A percentile compares a stretch with the other conserved stretches of the same genome.
Conservation (phyloP, 371 early-diverging fungal genomes). For the Mucor plumbeus region DNA sequence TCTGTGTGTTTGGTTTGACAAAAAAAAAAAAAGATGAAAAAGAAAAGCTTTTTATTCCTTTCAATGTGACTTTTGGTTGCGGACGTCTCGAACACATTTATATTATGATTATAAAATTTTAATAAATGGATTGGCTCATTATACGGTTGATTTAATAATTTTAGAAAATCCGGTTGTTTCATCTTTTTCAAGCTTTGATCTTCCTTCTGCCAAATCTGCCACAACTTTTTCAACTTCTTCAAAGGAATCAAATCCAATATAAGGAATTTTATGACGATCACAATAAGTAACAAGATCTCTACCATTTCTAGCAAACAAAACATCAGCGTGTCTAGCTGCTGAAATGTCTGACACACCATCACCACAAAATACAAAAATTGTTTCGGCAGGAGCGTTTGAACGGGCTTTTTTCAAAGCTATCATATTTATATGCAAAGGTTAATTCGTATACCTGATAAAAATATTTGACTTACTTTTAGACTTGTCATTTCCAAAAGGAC, state of each 20-base stretch:
- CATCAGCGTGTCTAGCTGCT: constrained; percentile 65
- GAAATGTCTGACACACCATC: constrained; percentile 74
- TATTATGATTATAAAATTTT: no score
- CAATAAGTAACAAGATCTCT: constrained; percentile 69
- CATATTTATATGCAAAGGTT: not conserved
- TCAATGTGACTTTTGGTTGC: not conserved
- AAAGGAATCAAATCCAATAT: constrained; percentile 59
- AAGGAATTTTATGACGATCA: constrained; percentile 51
- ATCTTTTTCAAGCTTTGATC: not conserved
- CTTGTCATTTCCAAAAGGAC: constrained; percentile 66
- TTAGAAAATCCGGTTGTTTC: constrained; percentile 39
- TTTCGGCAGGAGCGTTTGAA: constrained; percentile 35
- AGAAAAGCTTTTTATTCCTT: not conserved
- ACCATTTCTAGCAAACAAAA: constrained; percentile 67
- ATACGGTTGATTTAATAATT: constrained; percentile 9
- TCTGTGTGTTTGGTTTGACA: not conserved
- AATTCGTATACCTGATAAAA: no score
- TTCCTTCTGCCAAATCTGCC: constrained; percentile 8
- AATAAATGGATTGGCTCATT: no score
- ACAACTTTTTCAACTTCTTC: constrained; percentile 35
- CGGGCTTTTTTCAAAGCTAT: constrained; percentile 41
- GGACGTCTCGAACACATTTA: not conserved
- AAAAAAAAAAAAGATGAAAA: not conserved
- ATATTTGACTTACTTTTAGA: constrained; percentile 35
- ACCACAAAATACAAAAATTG: constrained; percentile 64